A percentile compares a stretch with the other conserved stretches of the same genome.
Evolutionary conservation across 2,329 filamentous ascomycete genomes (phyloP).

Genomic region (Teratosphaeria gauchensis): DNA sequence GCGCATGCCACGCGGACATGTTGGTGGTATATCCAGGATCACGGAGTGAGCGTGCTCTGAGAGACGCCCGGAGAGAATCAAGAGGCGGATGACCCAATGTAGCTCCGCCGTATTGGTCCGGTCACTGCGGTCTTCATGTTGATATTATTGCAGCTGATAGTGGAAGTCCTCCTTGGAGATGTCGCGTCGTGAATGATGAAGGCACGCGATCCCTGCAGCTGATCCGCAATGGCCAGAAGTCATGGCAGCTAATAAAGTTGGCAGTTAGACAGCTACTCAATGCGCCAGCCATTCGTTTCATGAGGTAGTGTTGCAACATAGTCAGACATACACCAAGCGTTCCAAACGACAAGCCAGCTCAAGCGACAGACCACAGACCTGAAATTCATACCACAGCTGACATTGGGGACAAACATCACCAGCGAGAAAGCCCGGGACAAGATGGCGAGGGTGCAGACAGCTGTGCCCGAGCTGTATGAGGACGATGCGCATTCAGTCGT

Average conservation of each 20-base stretch:
- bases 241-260: not conserved
- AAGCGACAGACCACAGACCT: too few species aligned
- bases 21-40: constrained; percentile 4
- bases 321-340: not conserved
- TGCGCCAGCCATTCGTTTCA: not conserved
- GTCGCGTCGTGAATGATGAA: not conserved
- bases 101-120: too few species aligned
- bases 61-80: not conserved
- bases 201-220: not conserved
- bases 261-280: not conserved
- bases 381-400: too few species aligned
- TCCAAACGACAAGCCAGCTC: too few species aligned
- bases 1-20: constrained; percentile 63
- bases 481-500: constrained; percentile 85
- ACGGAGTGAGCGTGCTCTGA: not conserved
- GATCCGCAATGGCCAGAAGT: not conserved
- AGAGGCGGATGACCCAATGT: not conserved
- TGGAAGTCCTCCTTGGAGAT: not conserved
- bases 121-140: too few species aligned
- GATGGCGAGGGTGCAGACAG: constrained; percentile 17
- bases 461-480: constrained; percentile 59
- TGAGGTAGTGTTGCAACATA: not conserved
- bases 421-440: not conserved
- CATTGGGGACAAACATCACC: not conserved
- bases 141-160: too few species aligned